Evolutionary conservation across 176 grass and related monocot species (phyloP), one percentile per base, ranked within the genome.

Genomic region (Oryza nivara): DNA sequence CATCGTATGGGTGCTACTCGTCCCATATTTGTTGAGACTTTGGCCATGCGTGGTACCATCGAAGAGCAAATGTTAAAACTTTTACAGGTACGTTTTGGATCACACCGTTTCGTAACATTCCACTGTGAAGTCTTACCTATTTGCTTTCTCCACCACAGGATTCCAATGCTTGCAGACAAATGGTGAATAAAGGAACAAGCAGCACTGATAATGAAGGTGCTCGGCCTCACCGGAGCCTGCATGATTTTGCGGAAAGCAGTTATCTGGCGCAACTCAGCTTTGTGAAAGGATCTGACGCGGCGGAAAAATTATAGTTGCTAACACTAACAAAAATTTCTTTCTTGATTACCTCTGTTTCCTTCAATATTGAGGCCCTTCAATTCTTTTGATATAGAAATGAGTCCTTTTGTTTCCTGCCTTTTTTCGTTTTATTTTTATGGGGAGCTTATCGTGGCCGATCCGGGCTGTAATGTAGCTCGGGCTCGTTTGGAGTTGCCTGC

Each of bases 31-130:
- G 96, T 98, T 0, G 93, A 98, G 86, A 98, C 93, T 10, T 78
- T 98, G 80, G 89, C 91, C 48, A 98, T 98, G 96, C 83, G 81
- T 76, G 96, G 96, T 49, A 95, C 96, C 36, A 93, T 98, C 80
- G 96, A 98, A 80, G 96, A 98, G 74, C 96, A 98, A 90, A 98
- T 95, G 96, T 64, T 98, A 38, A 70, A 88, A 63, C 94, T 98
- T 85, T 70, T 98, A 35, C 88, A 95, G 93, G 93, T 93, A 56
- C 70, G 85, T 82, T 82, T 38, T 41, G 17, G 8, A 36, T 78
- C 20, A 23, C 61, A 74, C 68, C 47, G 12, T 68, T 68, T 65
- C 9, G 65, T 38, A 46, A 0, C 49, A 78, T 68, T 65, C 54
- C 52, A 22, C 44, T 70, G 3, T 22, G 9, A 82, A 9, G n/a